Evolutionary conservation across 139 green algal genomes (phyloP), one percentile per base, ranked within the genome.

Genomic region (Chlorella sp.): DNA sequence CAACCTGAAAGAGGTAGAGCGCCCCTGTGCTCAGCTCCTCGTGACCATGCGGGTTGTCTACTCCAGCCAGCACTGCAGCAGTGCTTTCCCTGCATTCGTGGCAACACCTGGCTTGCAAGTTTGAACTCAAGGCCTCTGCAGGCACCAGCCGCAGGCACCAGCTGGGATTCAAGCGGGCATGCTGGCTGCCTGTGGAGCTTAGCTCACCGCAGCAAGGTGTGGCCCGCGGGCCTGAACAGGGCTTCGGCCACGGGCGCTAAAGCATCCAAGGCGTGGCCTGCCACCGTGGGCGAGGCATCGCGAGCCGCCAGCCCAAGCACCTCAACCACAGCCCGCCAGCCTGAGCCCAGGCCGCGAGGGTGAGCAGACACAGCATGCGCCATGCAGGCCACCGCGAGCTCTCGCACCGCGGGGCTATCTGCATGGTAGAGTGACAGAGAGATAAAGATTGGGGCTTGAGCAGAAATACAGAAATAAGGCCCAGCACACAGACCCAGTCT

Each of bases 351-450:
- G 85, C 98, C 98, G 71, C 79, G 84, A 0, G 98, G 95, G 30
- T 96, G 92, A 0, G 95, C 93, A 36, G 96, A 87, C 63, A 97
- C 95, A 91, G 97, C 96, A 80, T 98, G 95, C 39, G 91, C 94
- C 18, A 97, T 87, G 84, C 91, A 94, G 36, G 96, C 94, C 84
- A 99, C 97, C 89, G 98, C 97, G 36, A 99, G 93, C 92, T 99
- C 98, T 6, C 97, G 89, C 83, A 99, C 98, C 86, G 98, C 95
- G 17, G 96, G 87, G 21, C 89, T 89, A 84, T 96, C 91, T 71
- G 74, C 74, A 34, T 5, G 47, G 0, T 34, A 36, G 55, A 20
- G 7, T 4, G 30, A 47, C 4, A 13, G n/a, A 25, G 38, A 55
- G 44, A 11, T 7, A 36, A 6, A 34, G n/a, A n/a, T n/a, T n/a